Conservation (phyloP, 805 yeast genomes). For the Ogataea methylovora region DNA sequence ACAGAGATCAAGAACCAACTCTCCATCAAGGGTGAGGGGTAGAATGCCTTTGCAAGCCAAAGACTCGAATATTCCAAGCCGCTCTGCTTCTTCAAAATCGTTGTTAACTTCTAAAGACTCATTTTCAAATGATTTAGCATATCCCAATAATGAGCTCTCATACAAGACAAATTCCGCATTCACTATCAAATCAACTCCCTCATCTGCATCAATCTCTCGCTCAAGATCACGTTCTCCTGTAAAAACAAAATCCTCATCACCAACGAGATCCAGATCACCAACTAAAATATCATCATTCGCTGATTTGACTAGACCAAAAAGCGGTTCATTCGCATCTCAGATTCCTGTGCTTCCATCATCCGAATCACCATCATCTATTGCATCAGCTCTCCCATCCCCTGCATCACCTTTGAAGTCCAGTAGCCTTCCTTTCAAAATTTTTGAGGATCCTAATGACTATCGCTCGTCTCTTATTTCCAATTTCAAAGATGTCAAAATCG, state of each 20-base stretch:
- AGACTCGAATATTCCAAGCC: slow-evolving; percentile 1
- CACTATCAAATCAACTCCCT: slow-evolving; percentile 2
- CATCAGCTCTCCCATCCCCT: not conserved
- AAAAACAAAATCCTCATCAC: slow-evolving; percentile 6
- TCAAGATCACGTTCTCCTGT: slow-evolving; percentile 13
- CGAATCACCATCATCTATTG: not conserved
- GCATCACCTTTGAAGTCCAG: not conserved
- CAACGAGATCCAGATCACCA: too few relatives aligned
- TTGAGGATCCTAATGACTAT: slow-evolving; percentile 10
- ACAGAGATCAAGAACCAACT: slow-evolving; percentile 4
- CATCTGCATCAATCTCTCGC: slow-evolving; percentile 3
- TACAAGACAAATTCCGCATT: too few relatives aligned
- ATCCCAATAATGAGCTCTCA: too few relatives aligned
- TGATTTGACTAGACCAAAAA: too few relatives aligned
- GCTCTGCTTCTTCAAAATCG: slow-evolving; percentile 4
- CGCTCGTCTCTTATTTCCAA: not conserved
- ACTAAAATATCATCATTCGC: too few relatives aligned
- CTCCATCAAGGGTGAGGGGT: slow-evolving; percentile 3
- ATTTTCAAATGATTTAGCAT: too few relatives aligned
- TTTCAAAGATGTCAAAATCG: slow-evolving; percentile 1
- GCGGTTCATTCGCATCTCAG: not conserved
- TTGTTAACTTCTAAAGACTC: not conserved
- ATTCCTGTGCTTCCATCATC: not conserved
- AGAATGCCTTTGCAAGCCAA: slow-evolving; percentile 5
- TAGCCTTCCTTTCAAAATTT: slow-evolving; percentile 10